phyloP scores from a whole-genome alignment of 164 flowering plant species.

The Pachysandra terminalis region DNA sequence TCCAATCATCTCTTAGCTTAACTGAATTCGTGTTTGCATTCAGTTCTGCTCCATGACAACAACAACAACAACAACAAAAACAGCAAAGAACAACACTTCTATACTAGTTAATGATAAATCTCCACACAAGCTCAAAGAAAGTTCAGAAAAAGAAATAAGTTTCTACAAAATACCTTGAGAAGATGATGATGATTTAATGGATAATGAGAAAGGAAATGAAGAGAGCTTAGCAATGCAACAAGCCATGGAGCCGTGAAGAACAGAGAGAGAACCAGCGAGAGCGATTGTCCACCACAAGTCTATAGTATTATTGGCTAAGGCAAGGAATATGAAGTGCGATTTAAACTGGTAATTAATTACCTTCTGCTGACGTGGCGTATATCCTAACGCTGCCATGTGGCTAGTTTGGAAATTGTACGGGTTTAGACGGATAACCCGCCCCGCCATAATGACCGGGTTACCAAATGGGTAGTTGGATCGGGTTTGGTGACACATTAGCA shows the following conservation, averaged over 20 bases:
- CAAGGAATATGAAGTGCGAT: too few species aligned
- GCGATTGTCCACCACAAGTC: background rate
- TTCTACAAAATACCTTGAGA: background rate
- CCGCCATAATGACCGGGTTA: too few species aligned
- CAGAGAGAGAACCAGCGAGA: background rate
- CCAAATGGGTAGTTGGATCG: too few species aligned
- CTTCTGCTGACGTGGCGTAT: too few species aligned
- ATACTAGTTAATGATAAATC: background rate
- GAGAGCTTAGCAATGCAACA: conserved; percentile 13
- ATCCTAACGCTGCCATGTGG: too few species aligned
- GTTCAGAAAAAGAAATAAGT: too few species aligned
- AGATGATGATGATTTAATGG: conserved; percentile 18
- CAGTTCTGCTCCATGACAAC: background rate
- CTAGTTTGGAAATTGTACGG: too few species aligned
- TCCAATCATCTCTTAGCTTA: conserved; percentile 82
- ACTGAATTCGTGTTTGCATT: conserved; percentile 22
- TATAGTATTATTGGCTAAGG: too few species aligned
- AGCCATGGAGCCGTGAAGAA: conserved; percentile 5
- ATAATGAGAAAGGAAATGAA: conserved; percentile 16
- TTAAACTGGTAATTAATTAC: too few species aligned
- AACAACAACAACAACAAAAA: background rate
- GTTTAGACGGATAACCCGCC: too few species aligned
- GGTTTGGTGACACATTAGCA: too few species aligned
- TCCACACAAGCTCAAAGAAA: background rate
- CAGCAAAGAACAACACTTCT: too few species aligned